Conservation (phyloP, 2,329 filamentous ascomycete genomes). For the Fusarium sp. region DNA sequence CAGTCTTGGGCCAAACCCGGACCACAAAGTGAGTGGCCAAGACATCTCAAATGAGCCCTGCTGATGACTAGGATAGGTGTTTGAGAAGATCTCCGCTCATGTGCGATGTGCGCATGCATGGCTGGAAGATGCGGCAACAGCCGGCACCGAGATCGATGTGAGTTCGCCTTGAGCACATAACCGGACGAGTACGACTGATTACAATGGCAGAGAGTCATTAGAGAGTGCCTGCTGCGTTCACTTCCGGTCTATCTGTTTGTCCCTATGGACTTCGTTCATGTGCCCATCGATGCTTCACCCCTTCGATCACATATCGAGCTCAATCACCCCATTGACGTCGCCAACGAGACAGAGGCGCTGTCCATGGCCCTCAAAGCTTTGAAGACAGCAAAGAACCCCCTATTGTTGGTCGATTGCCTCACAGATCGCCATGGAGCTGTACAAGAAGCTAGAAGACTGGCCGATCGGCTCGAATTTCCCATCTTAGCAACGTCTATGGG, state of each 20-base stretch:
- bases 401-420: conserved; percentile 12
- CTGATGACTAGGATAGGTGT: neutral
- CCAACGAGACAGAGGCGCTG: neutral
- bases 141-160: conserved; percentile 12
- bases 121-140: conserved; percentile 10
- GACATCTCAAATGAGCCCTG: accelerated
- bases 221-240: conserved; percentile 9
- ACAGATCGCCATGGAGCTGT: conserved; percentile 8
- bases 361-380: neutral
- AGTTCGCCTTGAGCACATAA: neutral
- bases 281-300: neutral
- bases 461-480: neutral
- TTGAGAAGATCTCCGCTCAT: conserved; percentile 14
- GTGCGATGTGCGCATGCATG: conserved; percentile 18
- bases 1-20: conserved; percentile 8
- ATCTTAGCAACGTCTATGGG: conserved; percentile 21
- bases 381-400: neutral
- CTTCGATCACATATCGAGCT: neutral
- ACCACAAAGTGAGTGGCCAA: conserved; percentile 4
- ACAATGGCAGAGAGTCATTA: neutral
- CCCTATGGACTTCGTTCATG: conserved; percentile 25
- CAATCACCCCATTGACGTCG: neutral
- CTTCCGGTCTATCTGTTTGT: conserved; percentile 20
- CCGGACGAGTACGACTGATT: neutral
- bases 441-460: conserved; percentile 1